These are phyloP conservation scores for Parathielavia hyrcaniae DNA, from an alignment of 495 filamentous ascomycete species.

Conservation along the genomic window DNA sequence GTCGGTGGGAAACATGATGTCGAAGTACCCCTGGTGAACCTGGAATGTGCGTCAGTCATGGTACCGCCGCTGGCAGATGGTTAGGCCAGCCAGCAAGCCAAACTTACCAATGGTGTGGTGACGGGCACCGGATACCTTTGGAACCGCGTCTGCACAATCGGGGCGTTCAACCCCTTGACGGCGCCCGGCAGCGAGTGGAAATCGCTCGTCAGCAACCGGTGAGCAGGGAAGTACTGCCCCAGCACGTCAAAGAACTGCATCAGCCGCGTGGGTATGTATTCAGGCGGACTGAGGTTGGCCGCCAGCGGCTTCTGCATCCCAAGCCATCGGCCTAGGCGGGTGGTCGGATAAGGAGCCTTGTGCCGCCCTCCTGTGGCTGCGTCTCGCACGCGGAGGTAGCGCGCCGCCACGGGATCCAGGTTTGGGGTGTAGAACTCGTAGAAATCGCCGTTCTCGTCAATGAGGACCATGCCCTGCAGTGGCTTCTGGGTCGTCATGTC, in stretches of 20 bases:
- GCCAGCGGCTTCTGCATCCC: constrained; percentile 58
- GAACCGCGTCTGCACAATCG: constrained; percentile 93
- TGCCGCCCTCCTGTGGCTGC: constrained; percentile 46
- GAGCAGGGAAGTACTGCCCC: constrained; percentile 75
- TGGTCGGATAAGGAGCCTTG: constrained; percentile 51
- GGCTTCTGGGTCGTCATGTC: constrained; percentile 65
- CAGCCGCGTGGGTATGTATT: constrained; percentile 89
- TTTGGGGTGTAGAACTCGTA: constrained; percentile 79
- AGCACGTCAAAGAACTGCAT: constrained; percentile 96
- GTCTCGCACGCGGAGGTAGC: constrained; percentile 75
- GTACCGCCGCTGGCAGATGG: background rate
- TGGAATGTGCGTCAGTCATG: constrained; percentile 28
- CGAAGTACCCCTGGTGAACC: constrained; percentile 98
- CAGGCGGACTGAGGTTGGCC: constrained; percentile 67
- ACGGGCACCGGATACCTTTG: constrained; percentile 81
- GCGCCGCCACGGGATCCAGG: constrained; percentile 74
- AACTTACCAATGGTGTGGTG: constrained; percentile 76
- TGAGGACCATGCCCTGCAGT: constrained; percentile 78
- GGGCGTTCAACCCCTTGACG: constrained; percentile 75
- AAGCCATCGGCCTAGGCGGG: constrained; percentile 52
- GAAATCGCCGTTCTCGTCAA: constrained; percentile 82
- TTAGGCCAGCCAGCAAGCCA: background rate
- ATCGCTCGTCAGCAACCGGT: constrained; percentile 83
- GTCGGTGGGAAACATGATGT: constrained; percentile 96
- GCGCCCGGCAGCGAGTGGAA: constrained; percentile 82